Percentiles rank a stretch among this genome's conserved stretches.
These are phyloP conservation scores for Candida chilensis DNA, from an alignment of 805 yeast species.

Conservation along the genomic window DNA sequence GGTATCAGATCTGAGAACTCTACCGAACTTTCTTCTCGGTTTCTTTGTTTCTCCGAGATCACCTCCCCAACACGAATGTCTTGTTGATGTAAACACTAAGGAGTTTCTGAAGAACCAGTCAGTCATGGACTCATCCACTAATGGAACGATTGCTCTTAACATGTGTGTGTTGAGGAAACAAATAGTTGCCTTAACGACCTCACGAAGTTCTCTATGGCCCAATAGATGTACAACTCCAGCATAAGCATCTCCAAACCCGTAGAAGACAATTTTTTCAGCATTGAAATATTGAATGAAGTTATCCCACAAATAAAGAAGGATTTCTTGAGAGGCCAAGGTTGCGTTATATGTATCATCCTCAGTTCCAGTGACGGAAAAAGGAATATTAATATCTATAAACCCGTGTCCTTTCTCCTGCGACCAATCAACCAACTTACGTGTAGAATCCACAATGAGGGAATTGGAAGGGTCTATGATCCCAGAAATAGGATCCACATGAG, in stretches of 20 bases:
- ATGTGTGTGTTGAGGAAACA: conserved; percentile 60
- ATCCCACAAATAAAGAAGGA: conserved; percentile 80
- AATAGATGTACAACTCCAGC: conserved; percentile 79
- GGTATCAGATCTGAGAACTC: conserved; percentile 66
- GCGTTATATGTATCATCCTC: conserved; percentile 51
- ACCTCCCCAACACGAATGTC: conserved; percentile 76
- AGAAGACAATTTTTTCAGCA: conserved; percentile 61
- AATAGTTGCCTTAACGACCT: conserved; percentile 59
- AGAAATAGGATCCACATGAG: conserved; percentile 66
- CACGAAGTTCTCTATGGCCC: conserved; percentile 70
- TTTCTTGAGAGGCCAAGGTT: conserved; percentile 65
- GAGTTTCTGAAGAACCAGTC: conserved; percentile 92
- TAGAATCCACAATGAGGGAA: conserved; percentile 70
- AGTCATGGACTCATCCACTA: conserved; percentile 79
- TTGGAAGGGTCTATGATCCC: conserved; percentile 71
- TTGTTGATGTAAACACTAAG: conserved; percentile 64
- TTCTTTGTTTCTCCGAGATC: conserved; percentile 37
- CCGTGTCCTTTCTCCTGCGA: conserved; percentile 54
- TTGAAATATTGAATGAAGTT: conserved; percentile 74
- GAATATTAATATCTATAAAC: conserved; percentile 76
- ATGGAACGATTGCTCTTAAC: conserved; percentile 74
- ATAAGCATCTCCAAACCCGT: conserved; percentile 87
- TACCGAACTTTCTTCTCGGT: conserved; percentile 87
- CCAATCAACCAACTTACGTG: conserved; percentile 66
- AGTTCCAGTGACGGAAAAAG: conserved; percentile 38